A percentile compares a stretch with the other conserved stretches of the same genome.
phyloP scores from a whole-genome alignment of 78 protist species.

The Dictyostelium discoideum region dicty_2.7 NC_007089.4:3719501-3720000 shows the following conservation, averaged over 20 bases:
- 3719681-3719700: no score
- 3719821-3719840: slow-evolving; percentile 49
- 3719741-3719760: not conserved
- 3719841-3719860: slow-evolving; percentile 66
- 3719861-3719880: slow-evolving; percentile 48
- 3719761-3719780: not conserved
- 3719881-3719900: slow-evolving; percentile 21
- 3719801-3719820: slow-evolving; percentile 30
- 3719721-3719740: not conserved
- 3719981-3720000: slow-evolving; percentile 36
- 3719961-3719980: no score
- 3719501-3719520: not conserved
- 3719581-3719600: no score
- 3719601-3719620: no score
- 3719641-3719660: no score
- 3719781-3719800: slow-evolving; percentile 34
- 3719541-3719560: not conserved
- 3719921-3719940: no score
- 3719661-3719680: no score
- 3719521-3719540: not conserved
- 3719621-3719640: no score
- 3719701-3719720: not conserved
- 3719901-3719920: not conserved
- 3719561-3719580: not conserved
- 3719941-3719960: no score